phyloP scores from a whole-genome alignment of 148 eudicot genomes.

The Diospyros kaki region DNA sequence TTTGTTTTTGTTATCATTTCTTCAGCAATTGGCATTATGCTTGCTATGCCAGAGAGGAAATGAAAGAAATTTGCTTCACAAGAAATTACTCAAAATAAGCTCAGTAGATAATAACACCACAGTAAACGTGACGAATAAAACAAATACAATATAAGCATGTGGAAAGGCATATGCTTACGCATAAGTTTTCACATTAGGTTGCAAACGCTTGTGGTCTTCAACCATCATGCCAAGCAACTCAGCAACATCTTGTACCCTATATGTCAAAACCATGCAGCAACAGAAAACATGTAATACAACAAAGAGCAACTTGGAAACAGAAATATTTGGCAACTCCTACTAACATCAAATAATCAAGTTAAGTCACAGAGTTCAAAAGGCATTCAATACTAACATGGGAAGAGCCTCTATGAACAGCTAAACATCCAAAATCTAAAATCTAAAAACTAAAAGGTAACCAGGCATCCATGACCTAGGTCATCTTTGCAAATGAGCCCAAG shows the following conservation, averaged over 20 bases:
- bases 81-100: not conserved
- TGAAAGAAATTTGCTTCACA: not conserved
- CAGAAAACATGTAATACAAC: not conserved
- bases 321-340: not conserved
- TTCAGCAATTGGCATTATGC: too few relatives aligned
- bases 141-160: not conserved
- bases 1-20: too few relatives aligned
- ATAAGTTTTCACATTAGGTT: conserved; percentile 86
- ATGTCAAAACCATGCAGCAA: conserved; percentile 13
- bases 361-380: not conserved
- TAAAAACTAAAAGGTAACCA: not conserved
- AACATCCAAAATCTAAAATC: not conserved
- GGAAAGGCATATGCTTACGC: conserved; percentile 58
- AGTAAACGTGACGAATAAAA: not conserved
- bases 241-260: conserved; percentile 96
- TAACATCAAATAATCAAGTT: not conserved
- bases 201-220: conserved; percentile 78
- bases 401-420: not conserved
- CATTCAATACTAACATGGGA: not conserved
- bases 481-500: not conserved
- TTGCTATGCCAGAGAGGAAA: not conserved
- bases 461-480: conserved; percentile 7
- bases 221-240: conserved; percentile 98
- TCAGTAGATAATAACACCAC: not conserved
- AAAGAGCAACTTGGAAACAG: not conserved